Base-by-base conservation (phyloP, 1,284 basidiomycete genomes). In the Apiotrichum mycotoxinovorans region DNA sequence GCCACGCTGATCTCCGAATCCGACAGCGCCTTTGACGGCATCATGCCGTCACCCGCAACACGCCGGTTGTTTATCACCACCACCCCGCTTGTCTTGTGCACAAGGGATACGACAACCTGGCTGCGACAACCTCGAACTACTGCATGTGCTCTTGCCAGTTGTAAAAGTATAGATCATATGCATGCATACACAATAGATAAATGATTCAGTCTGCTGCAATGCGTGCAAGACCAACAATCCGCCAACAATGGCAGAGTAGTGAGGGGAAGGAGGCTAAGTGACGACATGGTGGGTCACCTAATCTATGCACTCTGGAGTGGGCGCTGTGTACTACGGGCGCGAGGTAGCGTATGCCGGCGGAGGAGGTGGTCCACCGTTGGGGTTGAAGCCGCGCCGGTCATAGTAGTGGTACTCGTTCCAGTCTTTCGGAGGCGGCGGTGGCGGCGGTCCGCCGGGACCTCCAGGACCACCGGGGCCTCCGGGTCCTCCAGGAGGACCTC, bases 121-220 rank as follows among this genome's bases (percentile, higher is more conserved):
- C n/a, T n/a, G n/a, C n/a, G n/a, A n/a, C n/a, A n/a, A 30, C 30
- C 30, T 12, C 12, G 5, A 5, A 30, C 30, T 30, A 7, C 30
- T 30, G 7, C 30, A 7, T 30, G 30, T 30, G n/a, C n/a, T n/a
- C n/a, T n/a, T n/a, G n/a, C n/a, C n/a, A n/a, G n/a, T n/a, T n/a
- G n/a, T 30, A 12, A 12, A 5, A 30, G 12, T 30, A 30, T 30
- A 40, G 40, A 20, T 41, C n/a, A 20, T 41, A 48, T 48, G 46
- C 46, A 48, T 48, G 46, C 46, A 37, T 35, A 48, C 23, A 37
- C 30, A 33, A 48, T 48, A 48, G 34, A 48, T 35, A 35, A n/a
- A 23, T 35, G 46, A 35, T 37, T 22, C 30, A 33, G 30, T 23
- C 27, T 33, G 23, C 20, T 12, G 40, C 20, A 9, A 11, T 18